Conservation (phyloP, 495 filamentous ascomycete species). For the Penicillium bialowiezense region DNA sequence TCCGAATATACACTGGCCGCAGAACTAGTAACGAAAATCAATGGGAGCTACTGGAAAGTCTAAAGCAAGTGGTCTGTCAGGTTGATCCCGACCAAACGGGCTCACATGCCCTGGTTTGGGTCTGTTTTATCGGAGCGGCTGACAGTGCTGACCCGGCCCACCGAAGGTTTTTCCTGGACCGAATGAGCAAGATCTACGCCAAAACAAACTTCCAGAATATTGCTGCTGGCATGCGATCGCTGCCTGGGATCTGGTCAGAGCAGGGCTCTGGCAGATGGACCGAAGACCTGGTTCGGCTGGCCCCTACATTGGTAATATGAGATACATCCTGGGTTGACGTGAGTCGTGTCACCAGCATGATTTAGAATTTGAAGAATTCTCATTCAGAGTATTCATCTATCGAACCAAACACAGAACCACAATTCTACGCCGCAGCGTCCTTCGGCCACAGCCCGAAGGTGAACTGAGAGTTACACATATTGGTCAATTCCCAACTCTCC, state of each 20-base stretch:
- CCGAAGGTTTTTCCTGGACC: conserved; percentile 13
- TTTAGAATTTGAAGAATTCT: too few relatives aligned
- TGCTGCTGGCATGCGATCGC: conserved; percentile 8
- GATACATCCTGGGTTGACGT: too few relatives aligned
- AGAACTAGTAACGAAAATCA: conserved; percentile 9
- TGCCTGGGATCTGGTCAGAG: conserved; percentile 19
- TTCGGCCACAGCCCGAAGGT: conserved; percentile 38
- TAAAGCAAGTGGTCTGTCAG: conserved; percentile 12
- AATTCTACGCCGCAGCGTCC: conserved; percentile 17
- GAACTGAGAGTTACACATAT: conserved; percentile 64
- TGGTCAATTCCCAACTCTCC: conserved; percentile 62
- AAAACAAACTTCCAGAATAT: conserved; percentile 20
- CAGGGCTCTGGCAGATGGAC: conserved; percentile 15
- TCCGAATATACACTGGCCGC: conserved; percentile 18
- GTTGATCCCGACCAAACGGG: conserved; percentile 16
- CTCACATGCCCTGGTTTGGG: conserved; percentile 23
- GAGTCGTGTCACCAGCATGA: too few relatives aligned
- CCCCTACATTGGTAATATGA: conserved; percentile 22
- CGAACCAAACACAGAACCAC: too few relatives aligned
- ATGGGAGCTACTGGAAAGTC: conserved; percentile 13
- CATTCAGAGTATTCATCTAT: too few relatives aligned
- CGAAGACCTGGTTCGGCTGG: conserved; percentile 5
- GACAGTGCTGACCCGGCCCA: conserved; percentile 19
- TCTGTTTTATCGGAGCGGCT: conserved; percentile 22
- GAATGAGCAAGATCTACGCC: conserved; percentile 10